phyloP scores from a whole-genome alignment of 441 rosid genomes.

The Aquilaria agallochum region DNA sequence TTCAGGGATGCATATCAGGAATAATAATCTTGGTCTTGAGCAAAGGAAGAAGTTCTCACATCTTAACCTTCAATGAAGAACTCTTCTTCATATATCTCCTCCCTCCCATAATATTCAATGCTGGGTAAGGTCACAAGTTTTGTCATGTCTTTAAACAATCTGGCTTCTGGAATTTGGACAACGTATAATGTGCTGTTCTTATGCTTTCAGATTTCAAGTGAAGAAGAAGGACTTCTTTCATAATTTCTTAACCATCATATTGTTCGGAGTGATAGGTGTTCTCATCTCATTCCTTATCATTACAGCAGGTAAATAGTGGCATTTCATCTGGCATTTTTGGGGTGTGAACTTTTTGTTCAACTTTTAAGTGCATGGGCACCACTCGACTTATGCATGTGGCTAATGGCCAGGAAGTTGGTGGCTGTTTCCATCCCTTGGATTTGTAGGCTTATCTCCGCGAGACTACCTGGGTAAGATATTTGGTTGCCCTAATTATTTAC shows the following conservation, averaged over 20 bases:
- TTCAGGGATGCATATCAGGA: slow-evolving; percentile 68
- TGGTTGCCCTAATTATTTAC: neutral
- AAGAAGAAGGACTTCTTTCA: slow-evolving; percentile 91
- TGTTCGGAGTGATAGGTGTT: slow-evolving; percentile 76
- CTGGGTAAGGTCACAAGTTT: slow-evolving; percentile 51
- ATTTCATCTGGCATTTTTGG: neutral
- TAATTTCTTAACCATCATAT: slow-evolving; percentile 71
- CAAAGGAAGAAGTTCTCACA: slow-evolving; percentile 77
- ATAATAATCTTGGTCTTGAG: slow-evolving; percentile 48
- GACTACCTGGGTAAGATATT: slow-evolving; percentile 67
- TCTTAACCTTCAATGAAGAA: slow-evolving; percentile 70
- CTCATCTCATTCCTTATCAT: slow-evolving; percentile 61
- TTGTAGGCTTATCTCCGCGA: slow-evolving; percentile 44
- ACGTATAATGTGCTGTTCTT: neutral
- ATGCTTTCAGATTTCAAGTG: slow-evolving; percentile 68
- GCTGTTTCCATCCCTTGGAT: slow-evolving; percentile 63
- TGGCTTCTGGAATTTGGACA: neutral
- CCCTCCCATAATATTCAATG: slow-evolving; percentile 96
- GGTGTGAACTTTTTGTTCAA: neutral
- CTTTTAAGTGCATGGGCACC: neutral
- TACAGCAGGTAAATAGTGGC: slow-evolving; percentile 45
- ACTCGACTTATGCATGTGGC: slow-evolving; percentile 5
- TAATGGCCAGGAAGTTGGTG: slow-evolving; percentile 68
- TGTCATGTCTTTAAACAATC: neutral
- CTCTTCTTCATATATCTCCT: slow-evolving; percentile 91